Evolutionary conservation across 768 basidiomycete genomes (phyloP), one percentile per base, ranked within the genome.

Genomic region (Mycena sanguinolenta): DNA sequence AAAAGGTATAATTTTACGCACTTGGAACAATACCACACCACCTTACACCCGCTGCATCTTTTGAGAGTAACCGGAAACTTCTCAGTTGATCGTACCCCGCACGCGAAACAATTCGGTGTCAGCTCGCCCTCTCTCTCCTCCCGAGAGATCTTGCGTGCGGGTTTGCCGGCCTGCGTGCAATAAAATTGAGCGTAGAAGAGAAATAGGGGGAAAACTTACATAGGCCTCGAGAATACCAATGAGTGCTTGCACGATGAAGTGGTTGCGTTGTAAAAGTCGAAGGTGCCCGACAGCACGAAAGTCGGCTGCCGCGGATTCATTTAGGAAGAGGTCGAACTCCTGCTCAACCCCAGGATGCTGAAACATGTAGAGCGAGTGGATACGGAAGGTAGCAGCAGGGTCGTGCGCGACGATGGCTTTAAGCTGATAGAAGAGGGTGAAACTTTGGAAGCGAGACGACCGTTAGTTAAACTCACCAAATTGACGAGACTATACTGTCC

Each of bases 21-120:
- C 66, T 21, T 34, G n/a, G 58, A 60, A 17, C 66, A 67, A 28
- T 67, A 67, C 5, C 25, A 44, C 27, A n/a, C n/a, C n/a, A n/a
- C n/a, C n/a, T n/a, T n/a, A n/a, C n/a, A n/a, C n/a, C n/a, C n/a
- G n/a, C n/a, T 54, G 39, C n/a, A 67, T 23, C 27, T 42, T 39
- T 14, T 53, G 14, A 60, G 53, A 3, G 30, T n/a, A 17, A 54
- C 25, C 14, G 36, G 36, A 14, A 38, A 38, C 10, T 23, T 58
- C 8, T n/a, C 17, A 8, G 38, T 53, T 17, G 32, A 16, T 17
- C 19, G 4, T 2, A 38, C 14, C 27, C 50, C 21, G 52, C 65
- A 67, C 8, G 27, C 4, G 21, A 30, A 54, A n/a, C 58, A 54
- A 4, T 10, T 38, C 8, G 14, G 44, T 9, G n/a, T n/a, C n/a